Evolutionary conservation across 2,329 filamentous ascomycete species (phyloP).

Genomic region (Penicillium hesseltinei): DNA sequence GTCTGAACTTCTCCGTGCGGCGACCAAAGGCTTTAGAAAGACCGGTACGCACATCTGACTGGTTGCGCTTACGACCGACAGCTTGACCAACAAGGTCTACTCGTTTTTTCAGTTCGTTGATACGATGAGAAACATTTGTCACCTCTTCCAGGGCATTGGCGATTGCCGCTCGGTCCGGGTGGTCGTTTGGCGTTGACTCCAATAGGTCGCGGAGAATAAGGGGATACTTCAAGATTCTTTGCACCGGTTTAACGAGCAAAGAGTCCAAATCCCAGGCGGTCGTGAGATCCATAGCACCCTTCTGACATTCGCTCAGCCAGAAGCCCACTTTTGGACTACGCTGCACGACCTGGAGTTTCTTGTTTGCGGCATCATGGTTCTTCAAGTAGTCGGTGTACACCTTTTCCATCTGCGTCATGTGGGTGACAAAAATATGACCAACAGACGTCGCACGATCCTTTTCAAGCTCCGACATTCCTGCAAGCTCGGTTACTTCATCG

Average conservation of each 20-base stretch:
- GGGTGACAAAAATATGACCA: conserved; percentile 57
- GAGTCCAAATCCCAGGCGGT: conserved; percentile 94
- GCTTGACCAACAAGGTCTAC: conserved; percentile 90
- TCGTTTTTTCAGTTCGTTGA: conserved; percentile 94
- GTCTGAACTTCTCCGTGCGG: conserved; percentile 80
- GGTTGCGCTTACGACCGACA: conserved; percentile 79
- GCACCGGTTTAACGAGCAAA: conserved; percentile 94
- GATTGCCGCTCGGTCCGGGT: conserved; percentile 75
- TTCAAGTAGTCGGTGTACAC: conserved; percentile 65
- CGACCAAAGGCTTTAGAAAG: conserved; percentile 88
- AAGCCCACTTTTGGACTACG: conserved; percentile 62
- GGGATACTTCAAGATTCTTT: conserved; percentile 90
- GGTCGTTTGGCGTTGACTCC: conserved; percentile 73
- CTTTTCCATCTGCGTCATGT: conserved; percentile 60
- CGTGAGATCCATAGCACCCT: conserved; percentile 87
- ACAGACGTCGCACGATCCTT: conserved; percentile 59
- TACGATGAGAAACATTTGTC: conserved; percentile 61
- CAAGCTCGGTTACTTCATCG: conserved; percentile 27
- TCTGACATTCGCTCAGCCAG: conserved; percentile 91
- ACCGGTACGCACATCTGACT: conserved; percentile 81
- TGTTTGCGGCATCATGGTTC: conserved; percentile 64
- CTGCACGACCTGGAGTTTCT: conserved; percentile 53
- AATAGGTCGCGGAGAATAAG: conserved; percentile 78
- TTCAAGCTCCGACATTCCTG: conserved; percentile 48
- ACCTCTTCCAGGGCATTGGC: conserved; percentile 70